A percentile compares a stretch with the other conserved stretches of the same genome.
phyloP scores from a whole-genome alignment of 2,329 filamentous ascomycete species.

The Domatiomyces globalis region DNA sequence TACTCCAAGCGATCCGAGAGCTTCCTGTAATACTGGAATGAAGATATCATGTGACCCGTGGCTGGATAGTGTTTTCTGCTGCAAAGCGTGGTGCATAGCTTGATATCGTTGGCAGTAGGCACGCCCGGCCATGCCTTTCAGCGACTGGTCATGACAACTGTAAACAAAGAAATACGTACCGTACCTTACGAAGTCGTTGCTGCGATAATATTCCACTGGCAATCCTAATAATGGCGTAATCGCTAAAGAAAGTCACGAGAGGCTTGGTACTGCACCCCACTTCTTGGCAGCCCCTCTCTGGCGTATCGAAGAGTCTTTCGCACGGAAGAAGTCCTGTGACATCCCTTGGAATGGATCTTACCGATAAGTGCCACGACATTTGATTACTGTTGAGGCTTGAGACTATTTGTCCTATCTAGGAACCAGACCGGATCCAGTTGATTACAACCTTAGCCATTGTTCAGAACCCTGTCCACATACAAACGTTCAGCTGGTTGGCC shows the following conservation, averaged over 20 bases:
- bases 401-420: neutral
- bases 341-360: neutral
- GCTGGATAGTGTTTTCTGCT: conserved; percentile 31
- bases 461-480: neutral
- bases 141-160: too few species aligned
- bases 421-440: neutral
- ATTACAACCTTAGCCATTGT: neutral
- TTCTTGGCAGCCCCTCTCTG: neutral
- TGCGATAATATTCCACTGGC: neutral
- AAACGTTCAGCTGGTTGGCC: too few species aligned
- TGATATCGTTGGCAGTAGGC: conserved; percentile 22
- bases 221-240: neutral
- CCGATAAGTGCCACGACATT: neutral
- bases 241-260: neutral
- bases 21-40: too few species aligned
- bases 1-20: too few species aligned
- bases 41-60: too few species aligned
- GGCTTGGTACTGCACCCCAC: neutral
- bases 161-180: too few species aligned
- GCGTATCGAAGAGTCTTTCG: too few species aligned
- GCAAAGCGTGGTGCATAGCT: conserved; percentile 39
- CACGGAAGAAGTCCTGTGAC: neutral
- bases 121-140: conserved; percentile 14
- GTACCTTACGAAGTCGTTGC: too few species aligned
- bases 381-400: neutral